Percentiles rank a stretch among this genome's conserved stretches.
Conservation (phyloP, 1,139 yeast genomes). For the Suzukiozyma palmioleophila region DNA sequence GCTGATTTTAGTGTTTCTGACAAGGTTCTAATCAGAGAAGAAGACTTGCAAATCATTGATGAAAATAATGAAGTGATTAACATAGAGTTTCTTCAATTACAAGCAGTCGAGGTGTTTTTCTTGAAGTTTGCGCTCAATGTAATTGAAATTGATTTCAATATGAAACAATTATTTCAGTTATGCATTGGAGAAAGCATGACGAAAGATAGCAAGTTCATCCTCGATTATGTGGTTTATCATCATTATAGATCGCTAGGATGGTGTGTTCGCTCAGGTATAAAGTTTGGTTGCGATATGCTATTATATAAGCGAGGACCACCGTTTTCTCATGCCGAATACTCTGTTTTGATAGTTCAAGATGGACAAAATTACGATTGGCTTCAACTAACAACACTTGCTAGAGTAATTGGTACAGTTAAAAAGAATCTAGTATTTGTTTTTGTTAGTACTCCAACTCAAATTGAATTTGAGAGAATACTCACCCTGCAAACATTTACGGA, state of each 20-base stretch:
- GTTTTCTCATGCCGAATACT: slow-evolving; percentile 88
- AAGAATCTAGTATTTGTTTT: slow-evolving; percentile 69
- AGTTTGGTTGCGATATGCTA: slow-evolving; percentile 81
- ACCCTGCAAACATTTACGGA: slow-evolving; percentile 11
- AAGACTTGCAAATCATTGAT: slow-evolving; percentile 37
- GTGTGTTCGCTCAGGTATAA: slow-evolving; percentile 91
- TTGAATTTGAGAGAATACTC: slow-evolving; percentile 21
- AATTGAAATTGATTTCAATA: slow-evolving; percentile 21
- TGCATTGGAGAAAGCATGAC: slow-evolving; percentile 10
- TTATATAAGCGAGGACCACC: slow-evolving; percentile 92
- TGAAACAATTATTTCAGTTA: slow-evolving; percentile 23
- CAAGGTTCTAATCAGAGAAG: slow-evolving; percentile 20
- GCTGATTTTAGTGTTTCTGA: slow-evolving; percentile 9
- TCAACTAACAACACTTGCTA: slow-evolving; percentile 60
- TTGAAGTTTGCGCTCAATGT: slow-evolving; percentile 49
- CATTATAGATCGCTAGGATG: slow-evolving; percentile 87
- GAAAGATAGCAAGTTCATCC: slow-evolving; percentile 39
- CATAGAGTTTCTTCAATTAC: slow-evolving; percentile 68
- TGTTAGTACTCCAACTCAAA: slow-evolving; percentile 50
- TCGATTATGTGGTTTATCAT: slow-evolving; percentile 73
- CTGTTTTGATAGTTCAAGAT: slow-evolving; percentile 46
- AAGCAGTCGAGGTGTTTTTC: slow-evolving; percentile 74
- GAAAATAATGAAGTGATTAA: slow-evolving; percentile 19
- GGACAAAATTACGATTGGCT: slow-evolving; percentile 42
- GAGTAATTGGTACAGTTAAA: slow-evolving; percentile 86